Base-by-base conservation (phyloP, 306 rosid genomes). In the apple (Malus domestica) region DNA sequence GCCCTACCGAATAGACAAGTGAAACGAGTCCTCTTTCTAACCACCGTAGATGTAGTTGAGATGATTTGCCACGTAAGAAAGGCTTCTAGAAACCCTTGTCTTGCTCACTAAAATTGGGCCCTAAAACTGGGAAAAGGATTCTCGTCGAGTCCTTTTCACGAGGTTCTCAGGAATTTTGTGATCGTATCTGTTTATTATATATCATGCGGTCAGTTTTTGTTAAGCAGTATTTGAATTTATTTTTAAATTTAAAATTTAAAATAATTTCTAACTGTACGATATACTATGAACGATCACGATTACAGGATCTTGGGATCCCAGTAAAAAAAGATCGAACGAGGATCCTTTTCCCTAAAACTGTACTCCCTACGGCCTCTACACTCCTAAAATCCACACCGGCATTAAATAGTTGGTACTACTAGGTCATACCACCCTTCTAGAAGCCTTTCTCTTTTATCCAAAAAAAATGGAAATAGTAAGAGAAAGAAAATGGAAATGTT, bases 81-180 rank as follows among this genome's bases (percentile, higher is more conserved):
- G 77, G 42, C 42, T 73, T 73, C 77, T 73, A 73, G 69, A 73
- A 73, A 23, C 44, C 7, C 59, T 61, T 73, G 77, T 42, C 69
- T 25, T 58, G 33, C 29, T 68, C 38, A 1, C 55, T 42, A 44
- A 42, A 42, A 68, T 44, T n/a, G 8, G 40, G 40, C 40, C 40
- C 8, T 35, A 35, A 35, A 35, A 35, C 9, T 35, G 32, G 6
- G 35, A 30, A 30, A 30, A 30, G 29, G 29, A 27, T 27, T 27
- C 27, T 27, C 27, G 27, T 27, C 27, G 2, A 1, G 2, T 27
- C 27, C 27, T 27, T 27, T 27, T 27, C 27, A 1, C 2, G 27
- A 27, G 27, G 27, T 25, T 25, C 1, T 1, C 27, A 1, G 29
- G 29, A 1, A 27, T 27, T 2, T 27, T 4, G 32, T 30, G 32